Evolutionary conservation across 371 early-diverging fungal species (phyloP).

Genomic region (Apophysomyces elegans): DNA sequence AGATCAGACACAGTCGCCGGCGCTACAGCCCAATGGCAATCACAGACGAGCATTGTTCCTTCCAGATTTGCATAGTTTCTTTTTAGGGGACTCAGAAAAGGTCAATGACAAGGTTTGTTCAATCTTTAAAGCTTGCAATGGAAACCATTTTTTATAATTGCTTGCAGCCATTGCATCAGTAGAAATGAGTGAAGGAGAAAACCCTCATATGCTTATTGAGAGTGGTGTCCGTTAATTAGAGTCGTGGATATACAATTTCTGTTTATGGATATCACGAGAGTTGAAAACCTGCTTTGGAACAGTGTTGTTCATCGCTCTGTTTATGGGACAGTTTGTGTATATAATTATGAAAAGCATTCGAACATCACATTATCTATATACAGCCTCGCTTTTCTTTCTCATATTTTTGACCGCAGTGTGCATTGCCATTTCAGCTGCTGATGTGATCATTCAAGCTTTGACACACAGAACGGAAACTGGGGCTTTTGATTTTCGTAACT

Average conservation of each 20-base stretch:
- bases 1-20: too few species aligned
- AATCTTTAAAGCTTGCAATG: too few species aligned
- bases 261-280: neutral
- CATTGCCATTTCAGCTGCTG: conserved; percentile 63
- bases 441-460: conserved; percentile 65
- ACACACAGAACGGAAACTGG: conserved; percentile 43
- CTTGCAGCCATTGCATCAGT: too few species aligned
- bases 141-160: too few species aligned
- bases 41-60: too few species aligned
- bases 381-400: conserved; percentile 41
- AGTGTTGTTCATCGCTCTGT: neutral
- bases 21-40: too few species aligned
- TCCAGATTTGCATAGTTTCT: too few species aligned
- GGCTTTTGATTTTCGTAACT: conserved; percentile 52
- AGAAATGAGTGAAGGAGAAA: too few species aligned
- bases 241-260: neutral
- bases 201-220: too few species aligned
- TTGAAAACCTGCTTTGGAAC: neutral
- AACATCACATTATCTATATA: conserved; percentile 35
- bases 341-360: conserved; percentile 20
- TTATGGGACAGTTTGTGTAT: neutral
- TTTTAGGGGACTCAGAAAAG: too few species aligned
- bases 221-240: neutral
- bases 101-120: too few species aligned
- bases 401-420: conserved; percentile 50